Conservation (phyloP, 768 basidiomycete genomes). For the Russula emetica region DNA sequence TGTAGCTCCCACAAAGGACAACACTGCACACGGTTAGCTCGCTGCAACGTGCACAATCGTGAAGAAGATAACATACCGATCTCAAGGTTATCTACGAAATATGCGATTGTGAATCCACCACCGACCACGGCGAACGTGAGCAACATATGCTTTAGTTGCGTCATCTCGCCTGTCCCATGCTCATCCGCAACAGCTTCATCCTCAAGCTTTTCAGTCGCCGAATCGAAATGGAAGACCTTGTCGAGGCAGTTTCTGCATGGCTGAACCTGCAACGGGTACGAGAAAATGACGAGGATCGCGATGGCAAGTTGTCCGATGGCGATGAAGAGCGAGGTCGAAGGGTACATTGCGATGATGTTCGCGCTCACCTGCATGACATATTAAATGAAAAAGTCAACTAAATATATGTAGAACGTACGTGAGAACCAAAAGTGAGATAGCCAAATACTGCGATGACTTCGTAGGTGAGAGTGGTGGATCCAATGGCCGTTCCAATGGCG, state of each 20-base stretch:
- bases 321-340: slow-evolving; percentile 84
- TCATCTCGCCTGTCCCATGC: slow-evolving; percentile 65
- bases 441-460: slow-evolving; percentile 86
- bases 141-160: slow-evolving; percentile 58
- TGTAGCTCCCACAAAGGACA: slow-evolving; percentile 95
- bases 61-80: slow-evolving; percentile 51
- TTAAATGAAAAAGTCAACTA: background rate
- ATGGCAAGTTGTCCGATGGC: slow-evolving; percentile 93
- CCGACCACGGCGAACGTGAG: slow-evolving; percentile 65
- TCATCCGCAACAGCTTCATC: slow-evolving; percentile 46
- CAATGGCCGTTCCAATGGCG: slow-evolving; percentile 85
- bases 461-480: slow-evolving; percentile 76
- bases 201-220: slow-evolving; percentile 35
- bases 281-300: slow-evolving; percentile 82
- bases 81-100: slow-evolving; percentile 71
- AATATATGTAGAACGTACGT: slow-evolving; percentile 41
- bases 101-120: slow-evolving; percentile 67
- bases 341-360: slow-evolving; percentile 95
- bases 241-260: slow-evolving; percentile 91
- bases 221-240: slow-evolving; percentile 66
- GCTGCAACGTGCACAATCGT: background rate
- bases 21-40: slow-evolving; percentile 46
- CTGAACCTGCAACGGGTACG: slow-evolving; percentile 91
- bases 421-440: slow-evolving; percentile 90
- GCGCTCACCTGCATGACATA: slow-evolving; percentile 59